Evolutionary conservation across 345 rosid species (phyloP).

Genomic region (Melaleuca quinquenervia): DNA sequence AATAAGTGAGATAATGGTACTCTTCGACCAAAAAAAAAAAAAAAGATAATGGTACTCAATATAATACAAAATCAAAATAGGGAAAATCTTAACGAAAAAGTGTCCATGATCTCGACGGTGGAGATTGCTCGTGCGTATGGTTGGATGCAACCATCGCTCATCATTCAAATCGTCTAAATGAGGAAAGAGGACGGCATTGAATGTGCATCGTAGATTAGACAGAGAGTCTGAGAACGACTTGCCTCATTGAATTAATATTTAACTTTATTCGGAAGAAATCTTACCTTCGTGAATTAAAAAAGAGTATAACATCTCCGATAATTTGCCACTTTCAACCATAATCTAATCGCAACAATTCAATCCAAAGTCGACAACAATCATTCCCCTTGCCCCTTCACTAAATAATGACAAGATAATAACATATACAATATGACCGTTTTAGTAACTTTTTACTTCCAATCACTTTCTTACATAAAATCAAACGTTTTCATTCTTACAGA

Average conservation of each 20-base stretch:
- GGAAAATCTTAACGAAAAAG: accelerated
- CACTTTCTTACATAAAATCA: background rate
- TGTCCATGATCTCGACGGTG: background rate
- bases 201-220: background rate
- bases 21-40: no score
- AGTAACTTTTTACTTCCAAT: background rate
- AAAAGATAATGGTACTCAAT: background rate
- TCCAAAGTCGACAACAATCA: accelerated
- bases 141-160: background rate
- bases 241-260: background rate
- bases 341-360: background rate
- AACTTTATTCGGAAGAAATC: background rate
- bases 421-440: background rate
- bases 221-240: background rate
- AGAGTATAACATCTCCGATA: background rate
- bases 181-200: background rate
- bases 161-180: background rate
- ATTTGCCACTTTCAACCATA: background rate
- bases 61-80: accelerated
- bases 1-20: background rate
- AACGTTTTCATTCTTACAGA: background rate
- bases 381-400: background rate
- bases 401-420: background rate
- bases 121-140: background rate
- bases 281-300: background rate